These are phyloP conservation scores for Phytopythium delawarense DNA, from an alignment of 352 stramenopile genomes.

Conservation along the genomic window DNA sequence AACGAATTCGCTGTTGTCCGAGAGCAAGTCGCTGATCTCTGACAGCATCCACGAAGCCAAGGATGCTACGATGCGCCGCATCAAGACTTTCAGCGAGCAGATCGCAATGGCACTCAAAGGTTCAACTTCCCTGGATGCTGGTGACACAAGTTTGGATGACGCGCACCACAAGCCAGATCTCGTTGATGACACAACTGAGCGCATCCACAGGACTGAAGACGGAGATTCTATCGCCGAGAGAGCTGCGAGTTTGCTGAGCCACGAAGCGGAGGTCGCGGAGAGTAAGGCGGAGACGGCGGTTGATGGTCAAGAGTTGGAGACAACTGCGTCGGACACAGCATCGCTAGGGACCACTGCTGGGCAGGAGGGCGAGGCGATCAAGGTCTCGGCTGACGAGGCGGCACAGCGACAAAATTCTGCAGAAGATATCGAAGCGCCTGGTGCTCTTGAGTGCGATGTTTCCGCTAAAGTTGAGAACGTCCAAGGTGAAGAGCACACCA, in stretches of 20 bases:
- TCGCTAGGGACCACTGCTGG: background rate
- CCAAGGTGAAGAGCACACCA: background rate
- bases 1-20: slow-evolving; percentile 35
- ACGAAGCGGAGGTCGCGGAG: background rate
- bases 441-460: background rate
- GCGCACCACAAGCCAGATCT: background rate
- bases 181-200: background rate
- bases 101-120: slow-evolving; percentile 12
- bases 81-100: slow-evolving; percentile 30
- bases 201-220: background rate
- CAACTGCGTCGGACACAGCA: background rate
- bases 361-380: background rate
- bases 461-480: background rate
- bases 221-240: background rate
- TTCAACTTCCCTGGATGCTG: background rate
- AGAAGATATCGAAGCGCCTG: background rate
- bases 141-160: background rate
- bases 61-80: slow-evolving; percentile 25
- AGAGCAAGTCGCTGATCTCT: slow-evolving; percentile 34
- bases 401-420: background rate
- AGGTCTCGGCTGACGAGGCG: background rate
- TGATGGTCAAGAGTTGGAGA: background rate
- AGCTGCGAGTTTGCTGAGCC: background rate
- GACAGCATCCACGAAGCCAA: slow-evolving; percentile 36
- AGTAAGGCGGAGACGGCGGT: background rate